Percentiles rank a stretch among this genome's conserved stretches.
These are phyloP conservation scores for Pestalotiopsis sp. DNA, from an alignment of 2,329 filamentous ascomycete species.

Conservation along the genomic window DNA sequence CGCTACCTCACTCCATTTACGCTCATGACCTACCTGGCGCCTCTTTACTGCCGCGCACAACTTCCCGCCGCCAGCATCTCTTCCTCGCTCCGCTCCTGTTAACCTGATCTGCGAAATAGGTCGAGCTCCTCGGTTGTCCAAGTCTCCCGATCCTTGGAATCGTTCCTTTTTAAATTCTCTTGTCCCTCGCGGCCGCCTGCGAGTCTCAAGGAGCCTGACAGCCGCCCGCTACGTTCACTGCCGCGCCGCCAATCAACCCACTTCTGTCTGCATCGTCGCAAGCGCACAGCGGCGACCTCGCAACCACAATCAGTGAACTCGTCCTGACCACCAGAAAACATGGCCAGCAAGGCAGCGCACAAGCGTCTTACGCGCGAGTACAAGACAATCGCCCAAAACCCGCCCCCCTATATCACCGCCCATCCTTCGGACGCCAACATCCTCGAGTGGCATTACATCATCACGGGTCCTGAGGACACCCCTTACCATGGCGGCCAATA, in stretches of 20 bases:
- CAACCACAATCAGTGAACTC: slow-evolving; percentile 1
- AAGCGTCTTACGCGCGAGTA: slow-evolving; percentile 71
- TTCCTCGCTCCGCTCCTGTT: neutral
- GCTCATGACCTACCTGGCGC: neutral
- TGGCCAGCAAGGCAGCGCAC: slow-evolving; percentile 74
- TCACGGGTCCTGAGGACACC: slow-evolving; percentile 91
- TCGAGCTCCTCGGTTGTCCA: neutral
- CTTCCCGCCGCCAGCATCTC: neutral
- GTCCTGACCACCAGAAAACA: slow-evolving; percentile 32
- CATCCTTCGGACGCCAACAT: slow-evolving; percentile 92
- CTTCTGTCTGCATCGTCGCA: neutral
- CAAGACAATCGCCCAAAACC: slow-evolving; percentile 69
- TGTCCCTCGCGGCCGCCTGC: neutral
- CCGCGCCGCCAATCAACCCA: neutral
- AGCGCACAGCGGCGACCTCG: neutral
- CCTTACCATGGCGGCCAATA: slow-evolving; percentile 96
- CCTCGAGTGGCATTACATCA: slow-evolving; percentile 95
- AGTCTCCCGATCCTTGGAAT: neutral
- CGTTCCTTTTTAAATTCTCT: neutral
- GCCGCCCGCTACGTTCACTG: neutral
- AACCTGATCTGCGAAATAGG: neutral
- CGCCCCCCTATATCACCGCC: slow-evolving; percentile 85
- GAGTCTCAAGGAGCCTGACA: neutral
- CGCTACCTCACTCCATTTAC: neutral
- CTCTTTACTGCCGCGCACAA: neutral